A percentile compares a stretch with the other conserved stretches of the same genome.
phyloP scores from a whole-genome alignment of 2,329 filamentous ascomycete genomes.

The Trichocomaceae sp. region DNA sequence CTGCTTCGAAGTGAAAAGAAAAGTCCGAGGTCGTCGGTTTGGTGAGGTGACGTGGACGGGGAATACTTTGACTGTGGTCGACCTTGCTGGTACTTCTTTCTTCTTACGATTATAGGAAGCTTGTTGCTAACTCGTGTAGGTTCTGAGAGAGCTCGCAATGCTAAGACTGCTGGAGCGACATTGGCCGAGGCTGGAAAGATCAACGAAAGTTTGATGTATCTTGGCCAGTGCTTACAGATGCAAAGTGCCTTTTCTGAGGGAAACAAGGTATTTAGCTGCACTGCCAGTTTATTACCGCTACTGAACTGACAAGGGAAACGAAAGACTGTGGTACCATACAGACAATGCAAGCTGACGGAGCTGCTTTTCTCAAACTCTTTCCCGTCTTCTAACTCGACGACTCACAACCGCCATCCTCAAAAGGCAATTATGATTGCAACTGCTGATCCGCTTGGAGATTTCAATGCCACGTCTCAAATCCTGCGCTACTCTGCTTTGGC shows the following conservation, averaged over 20 bases:
- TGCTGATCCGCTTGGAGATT: slow-evolving; percentile 85
- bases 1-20: slow-evolving; percentile 88
- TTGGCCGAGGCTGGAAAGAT: slow-evolving; percentile 96
- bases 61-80: slow-evolving; percentile 78
- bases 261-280: slow-evolving; percentile 55
- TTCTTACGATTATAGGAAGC: neutral
- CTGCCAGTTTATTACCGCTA: neutral
- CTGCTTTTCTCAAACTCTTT: slow-evolving; percentile 84
- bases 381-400: slow-evolving; percentile 52
- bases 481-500: slow-evolving; percentile 89
- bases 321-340: slow-evolving; percentile 70
- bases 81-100: slow-evolving; percentile 62
- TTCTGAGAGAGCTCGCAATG: slow-evolving; percentile 85
- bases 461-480: slow-evolving; percentile 94
- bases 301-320: neutral
- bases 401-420: slow-evolving; percentile 61
- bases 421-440: slow-evolving; percentile 95
- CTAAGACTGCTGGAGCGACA: slow-evolving; percentile 88
- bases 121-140: slow-evolving; percentile 29
- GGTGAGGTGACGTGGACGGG: slow-evolving; percentile 62
- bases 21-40: slow-evolving; percentile 45
- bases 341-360: slow-evolving; percentile 80
- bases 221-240: slow-evolving; percentile 94
- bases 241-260: slow-evolving; percentile 72
- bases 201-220: slow-evolving; percentile 96